Evolutionary conservation across 2,329 filamentous ascomycete genomes (phyloP), one percentile per base, ranked within the genome.

Genomic region (Alternaria gansuensis): DNA sequence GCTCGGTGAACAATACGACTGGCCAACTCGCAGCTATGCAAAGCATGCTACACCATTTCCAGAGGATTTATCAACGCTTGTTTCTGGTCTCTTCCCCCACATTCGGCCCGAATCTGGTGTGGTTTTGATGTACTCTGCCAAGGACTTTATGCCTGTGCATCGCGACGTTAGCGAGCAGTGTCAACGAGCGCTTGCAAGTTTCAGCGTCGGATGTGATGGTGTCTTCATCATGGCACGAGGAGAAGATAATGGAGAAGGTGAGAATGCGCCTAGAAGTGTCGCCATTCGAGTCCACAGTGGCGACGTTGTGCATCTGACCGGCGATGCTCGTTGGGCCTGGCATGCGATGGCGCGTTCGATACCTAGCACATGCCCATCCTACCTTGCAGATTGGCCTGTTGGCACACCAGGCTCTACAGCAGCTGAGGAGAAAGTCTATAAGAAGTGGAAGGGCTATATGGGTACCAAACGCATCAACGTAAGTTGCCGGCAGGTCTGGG

Each of bases 1-100:
- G 0, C 85, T 99, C 5, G 95, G 94, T 46, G 94, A 93, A 0
- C 94, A 98, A 77, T 98, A 98, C 77, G 92, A 98, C 80, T 98
- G 94, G 95, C 95, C 93, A 0, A 88, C 88, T 60, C 93, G 96
- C 63, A 83, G 88, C 24, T 98, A 98, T 72, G 92, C 93, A 0
- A 80, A 83, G 26, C 70, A 78, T 21, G 88, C 90, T 1, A 92
- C 92, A 0, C 75, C 80, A 0, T 97, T 97, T 68, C 93, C 94
- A 0, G 57, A 76, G 9, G 93, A 97, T 71, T 83, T 96, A 34
- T 86, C 87, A 3, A 78, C 74, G 3, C 85, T 97, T 10, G 81
- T 97, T 1, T 83, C 87, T 39, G 80, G 81, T 0, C 79, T 96
- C 0, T 98, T 97, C 66, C 92, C 93, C 0, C 84, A 89, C 29